Percentiles rank a stretch among this genome's conserved stretches.
Evolutionary conservation across 805 yeast species (phyloP).

Genomic region (Ogataea saltuana): DNA sequence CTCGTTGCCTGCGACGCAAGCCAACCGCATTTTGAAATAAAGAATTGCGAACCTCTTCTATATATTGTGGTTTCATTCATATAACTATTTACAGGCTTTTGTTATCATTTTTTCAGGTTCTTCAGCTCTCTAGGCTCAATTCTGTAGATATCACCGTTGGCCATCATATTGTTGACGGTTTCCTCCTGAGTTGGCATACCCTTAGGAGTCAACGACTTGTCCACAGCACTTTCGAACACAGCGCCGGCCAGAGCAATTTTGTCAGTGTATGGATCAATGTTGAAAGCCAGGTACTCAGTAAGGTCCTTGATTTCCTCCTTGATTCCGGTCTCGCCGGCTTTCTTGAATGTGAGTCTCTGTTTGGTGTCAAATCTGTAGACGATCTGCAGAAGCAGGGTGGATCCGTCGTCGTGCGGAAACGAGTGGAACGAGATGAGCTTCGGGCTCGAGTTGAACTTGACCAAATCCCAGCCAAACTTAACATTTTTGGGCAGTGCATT

Average conservation of each 20-base stretch:
- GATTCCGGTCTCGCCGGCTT: slow-evolving; percentile 43
- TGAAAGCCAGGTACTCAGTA: slow-evolving; percentile 59
- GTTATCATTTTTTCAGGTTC: slow-evolving; percentile 5
- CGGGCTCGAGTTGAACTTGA: slow-evolving; percentile 69
- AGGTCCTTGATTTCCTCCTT: slow-evolving; percentile 52
- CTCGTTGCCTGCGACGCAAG: slow-evolving; percentile 19
- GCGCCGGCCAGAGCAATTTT: slow-evolving; percentile 63
- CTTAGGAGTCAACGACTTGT: slow-evolving; percentile 35
- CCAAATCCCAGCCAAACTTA: slow-evolving; percentile 73
- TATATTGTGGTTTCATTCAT: too few relatives aligned
- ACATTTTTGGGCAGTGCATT: slow-evolving; percentile 56
- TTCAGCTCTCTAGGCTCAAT: slow-evolving; percentile 34
- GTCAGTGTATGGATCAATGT: slow-evolving; percentile 61
- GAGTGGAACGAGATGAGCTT: slow-evolving; percentile 68
- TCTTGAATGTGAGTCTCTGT: slow-evolving; percentile 55
- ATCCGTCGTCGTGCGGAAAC: slow-evolving; percentile 44
- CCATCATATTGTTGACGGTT: slow-evolving; percentile 34
- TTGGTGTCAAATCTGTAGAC: slow-evolving; percentile 63
- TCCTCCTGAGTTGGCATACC: slow-evolving; percentile 31
- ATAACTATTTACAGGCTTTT: slow-evolving; percentile 11
- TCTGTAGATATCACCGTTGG: slow-evolving; percentile 40
- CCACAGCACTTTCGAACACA: slow-evolving; percentile 58
- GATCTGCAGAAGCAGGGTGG: slow-evolving; percentile 44
- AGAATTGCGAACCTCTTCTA: too few relatives aligned
- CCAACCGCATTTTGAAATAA: slow-evolving; percentile 21